A percentile compares a stretch with the other conserved stretches of the same genome.
Conservation (phyloP, 805 yeast genomes). For the Candida broadrunensis region DNA sequence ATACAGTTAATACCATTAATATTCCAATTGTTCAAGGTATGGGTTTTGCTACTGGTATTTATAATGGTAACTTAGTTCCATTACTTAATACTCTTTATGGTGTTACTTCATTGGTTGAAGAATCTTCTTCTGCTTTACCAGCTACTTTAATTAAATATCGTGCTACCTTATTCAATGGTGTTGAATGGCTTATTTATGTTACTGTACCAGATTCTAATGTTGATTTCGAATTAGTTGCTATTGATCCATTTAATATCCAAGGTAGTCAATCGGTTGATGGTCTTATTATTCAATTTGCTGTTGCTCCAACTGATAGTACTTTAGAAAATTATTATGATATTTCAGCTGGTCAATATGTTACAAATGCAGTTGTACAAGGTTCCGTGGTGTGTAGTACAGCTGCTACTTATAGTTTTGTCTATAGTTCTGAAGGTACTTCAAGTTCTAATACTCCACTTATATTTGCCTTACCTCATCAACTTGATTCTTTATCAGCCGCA, state of each 20-base stretch:
- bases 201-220: slow-evolving; percentile 37
- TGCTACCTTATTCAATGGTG: slow-evolving; percentile 51
- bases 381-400: slow-evolving; percentile 39
- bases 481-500: slow-evolving; percentile 28
- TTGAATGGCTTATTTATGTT: slow-evolving; percentile 68
- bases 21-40: slow-evolving; percentile 75
- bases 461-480: slow-evolving; percentile 56
- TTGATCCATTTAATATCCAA: slow-evolving; percentile 36
- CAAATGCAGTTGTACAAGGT: slow-evolving; percentile 48
- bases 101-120: slow-evolving; percentile 17
- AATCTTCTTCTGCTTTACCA: slow-evolving; percentile 27
- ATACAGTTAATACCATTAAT: slow-evolving; percentile 37
- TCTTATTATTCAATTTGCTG: slow-evolving; percentile 37
- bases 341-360: slow-evolving; percentile 68
- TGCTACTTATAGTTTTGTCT: slow-evolving; percentile 48
- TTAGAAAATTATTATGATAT: slow-evolving; percentile 50
- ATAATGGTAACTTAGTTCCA: slow-evolving; percentile 49
- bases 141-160: slow-evolving; percentile 51
- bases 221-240: slow-evolving; percentile 24
- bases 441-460: slow-evolving; percentile 42
- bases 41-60: slow-evolving; percentile 75
- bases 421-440: slow-evolving; percentile 50
- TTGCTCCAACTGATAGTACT: slow-evolving; percentile 22
- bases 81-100: slow-evolving; percentile 27
- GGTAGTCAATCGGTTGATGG: slow-evolving; percentile 46